Percentiles rank a stretch among this genome's conserved stretches.
phyloP scores from a whole-genome alignment of 805 yeast species.

The Metschnikowia baotianmanensis region DNA sequence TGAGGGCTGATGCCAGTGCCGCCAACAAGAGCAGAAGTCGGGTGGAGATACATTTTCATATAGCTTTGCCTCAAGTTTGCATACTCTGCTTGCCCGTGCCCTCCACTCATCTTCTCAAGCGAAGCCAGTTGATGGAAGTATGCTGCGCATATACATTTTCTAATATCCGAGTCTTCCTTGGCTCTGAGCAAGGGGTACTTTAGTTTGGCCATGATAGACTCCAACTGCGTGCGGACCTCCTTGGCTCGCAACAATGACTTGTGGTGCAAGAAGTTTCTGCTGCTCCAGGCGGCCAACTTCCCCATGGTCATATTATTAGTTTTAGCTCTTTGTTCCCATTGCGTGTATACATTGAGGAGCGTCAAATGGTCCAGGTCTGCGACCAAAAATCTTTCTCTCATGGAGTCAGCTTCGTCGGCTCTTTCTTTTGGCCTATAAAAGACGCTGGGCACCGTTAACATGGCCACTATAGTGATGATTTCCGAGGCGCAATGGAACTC shows the following conservation, averaged over 20 bases:
- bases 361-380: conserved; percentile 96
- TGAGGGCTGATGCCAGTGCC: conserved; percentile 66
- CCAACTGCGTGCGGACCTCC: conserved; percentile 80
- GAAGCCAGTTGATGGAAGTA: conserved; percentile 82
- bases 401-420: conserved; percentile 86
- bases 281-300: conserved; percentile 82
- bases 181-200: no score
- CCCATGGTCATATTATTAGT: conserved; percentile 66
- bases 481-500: conserved; percentile 87
- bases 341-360: conserved; percentile 79
- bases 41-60: conserved; percentile 73
- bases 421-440: conserved; percentile 91
- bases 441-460: conserved; percentile 90
- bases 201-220: conserved; percentile 84
- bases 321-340: conserved; percentile 78
- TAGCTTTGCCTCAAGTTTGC: conserved; percentile 65
- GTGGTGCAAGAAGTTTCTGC: conserved; percentile 80
- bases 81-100: conserved; percentile 63
- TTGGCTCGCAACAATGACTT: conserved; percentile 85
- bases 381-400: conserved; percentile 83
- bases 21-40: conserved; percentile 78
- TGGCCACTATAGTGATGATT: conserved; percentile 81
- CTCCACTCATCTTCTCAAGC: conserved; percentile 40
- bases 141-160: no score
- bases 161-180: no score